Base-by-base conservation (phyloP, 1,284 basidiomycete genomes). In the Malassezia vespertilionis region DNA sequence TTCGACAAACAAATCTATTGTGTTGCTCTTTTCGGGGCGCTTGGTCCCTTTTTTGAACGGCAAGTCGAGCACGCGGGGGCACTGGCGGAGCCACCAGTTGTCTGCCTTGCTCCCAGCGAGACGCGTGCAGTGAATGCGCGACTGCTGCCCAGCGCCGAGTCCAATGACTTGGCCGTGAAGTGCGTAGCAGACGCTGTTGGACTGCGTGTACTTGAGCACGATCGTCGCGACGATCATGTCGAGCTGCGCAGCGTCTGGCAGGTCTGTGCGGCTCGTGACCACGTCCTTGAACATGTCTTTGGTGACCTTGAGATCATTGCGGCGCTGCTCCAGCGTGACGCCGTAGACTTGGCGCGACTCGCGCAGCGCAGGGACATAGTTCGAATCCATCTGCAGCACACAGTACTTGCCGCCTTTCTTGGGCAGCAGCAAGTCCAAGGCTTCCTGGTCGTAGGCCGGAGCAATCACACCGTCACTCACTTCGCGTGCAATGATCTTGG, bases 401-500 rank as follows among this genome's bases (percentile, higher is more conserved):
- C 91, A 97, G 77, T 99, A 99, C 73, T 97, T 97, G 43, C 91
- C 93, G 21, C 80, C 87, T 76, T 99, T 99, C 79, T 99, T 99
- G 77, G 93, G 95, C 42, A 77, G 77, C 21, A 99, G 77, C 30
- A 95, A 79, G 51, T 93, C 90, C 10, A 97, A 76, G 0, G 93
- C 93, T 60, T 85, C 87, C 0, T 79, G 74, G 32, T 83, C 79
- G 72, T 91, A 99, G 32, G 86, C 88, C 1, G 93, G 91, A 2
- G 91, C 91, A 54, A 97, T 90, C 58, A 99, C 84, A 46, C 91
- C 91, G 72, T 97, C 93, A 0, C 89, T 95, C 6, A 99, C 91
- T 72, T 99, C 91, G 21, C 93, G 80, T 15, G 87, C 90, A 72
- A 97, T 95, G 71, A 99, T 93, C 60, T 82, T 82, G 41, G 91